Conservation (phyloP, 768 basidiomycete species). For the Tricholoma sp. region DNA sequence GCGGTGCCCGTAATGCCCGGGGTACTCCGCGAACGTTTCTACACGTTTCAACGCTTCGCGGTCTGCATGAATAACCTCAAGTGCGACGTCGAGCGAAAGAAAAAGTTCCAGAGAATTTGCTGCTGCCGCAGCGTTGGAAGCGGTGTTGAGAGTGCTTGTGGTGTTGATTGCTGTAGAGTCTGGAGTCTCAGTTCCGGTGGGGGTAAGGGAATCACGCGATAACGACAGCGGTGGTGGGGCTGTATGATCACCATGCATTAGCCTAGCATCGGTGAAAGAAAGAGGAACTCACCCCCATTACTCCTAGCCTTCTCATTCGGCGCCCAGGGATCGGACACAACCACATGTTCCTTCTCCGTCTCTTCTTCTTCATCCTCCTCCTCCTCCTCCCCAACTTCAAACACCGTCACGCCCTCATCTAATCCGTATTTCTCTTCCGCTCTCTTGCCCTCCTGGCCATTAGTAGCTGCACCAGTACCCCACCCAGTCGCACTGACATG, state of each 20-base stretch:
- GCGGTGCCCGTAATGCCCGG: slow-evolving; percentile 79
- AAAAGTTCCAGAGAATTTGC: slow-evolving; percentile 68
- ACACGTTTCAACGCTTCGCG: slow-evolving; percentile 89
- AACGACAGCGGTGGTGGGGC: background rate
- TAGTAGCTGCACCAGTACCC: slow-evolving; percentile 18
- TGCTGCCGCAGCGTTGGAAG: background rate
- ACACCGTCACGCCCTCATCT: slow-evolving; percentile 39
- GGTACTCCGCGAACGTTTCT: slow-evolving; percentile 86
- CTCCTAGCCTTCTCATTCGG: slow-evolving; percentile 4
- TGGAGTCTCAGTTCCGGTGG: background rate
- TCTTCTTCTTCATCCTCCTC: slow-evolving; percentile 22
- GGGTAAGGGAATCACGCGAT: background rate
- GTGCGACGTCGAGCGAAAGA: slow-evolving; percentile 85
- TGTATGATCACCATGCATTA: background rate
- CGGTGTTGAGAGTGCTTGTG: slow-evolving; percentile 4
- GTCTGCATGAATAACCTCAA: slow-evolving; percentile 90
- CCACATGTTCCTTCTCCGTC: slow-evolving; percentile 10
- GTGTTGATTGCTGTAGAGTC: slow-evolving; percentile 1
- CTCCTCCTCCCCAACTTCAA: slow-evolving; percentile 46
- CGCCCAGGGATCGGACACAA: slow-evolving; percentile 10
- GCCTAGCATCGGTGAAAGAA: too few relatives aligned
- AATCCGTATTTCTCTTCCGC: slow-evolving; percentile 22
- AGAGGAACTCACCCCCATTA: background rate
- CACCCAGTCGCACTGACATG: slow-evolving; percentile 16
- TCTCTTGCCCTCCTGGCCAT: slow-evolving; percentile 2